Evolutionary conservation across 345 rosid genomes (phyloP).

Genomic region (Lepidium aucheri): DNA sequence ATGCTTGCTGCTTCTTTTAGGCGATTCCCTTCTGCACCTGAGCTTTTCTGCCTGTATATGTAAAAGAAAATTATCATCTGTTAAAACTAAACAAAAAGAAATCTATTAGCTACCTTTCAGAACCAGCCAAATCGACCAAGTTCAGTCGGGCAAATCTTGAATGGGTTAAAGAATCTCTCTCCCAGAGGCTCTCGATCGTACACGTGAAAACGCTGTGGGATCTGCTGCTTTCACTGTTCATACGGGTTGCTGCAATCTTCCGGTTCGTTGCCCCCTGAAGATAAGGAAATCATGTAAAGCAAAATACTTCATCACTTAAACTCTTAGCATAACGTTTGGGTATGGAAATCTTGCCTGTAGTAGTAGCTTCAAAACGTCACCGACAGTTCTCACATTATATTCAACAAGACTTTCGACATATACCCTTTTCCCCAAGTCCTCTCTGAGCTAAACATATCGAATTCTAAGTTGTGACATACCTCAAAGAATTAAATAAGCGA

Average conservation of each 20-base stretch:
- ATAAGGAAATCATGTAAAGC: not conserved
- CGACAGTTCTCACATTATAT: conserved; percentile 50
- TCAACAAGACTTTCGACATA: conserved; percentile 87
- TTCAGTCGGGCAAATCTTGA: conserved; percentile 87
- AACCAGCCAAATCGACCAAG: conserved; percentile 95
- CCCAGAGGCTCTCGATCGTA: conserved; percentile 86
- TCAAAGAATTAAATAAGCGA: not conserved
- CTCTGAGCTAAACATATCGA: conserved; percentile 74
- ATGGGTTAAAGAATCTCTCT: conserved; percentile 71
- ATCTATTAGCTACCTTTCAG: conserved; percentile 64
- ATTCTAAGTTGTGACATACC: conserved; percentile 22
- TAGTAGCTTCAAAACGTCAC: conserved; percentile 72
- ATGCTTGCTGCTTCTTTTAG: conserved; percentile 96
- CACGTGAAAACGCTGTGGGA: conserved; percentile 98
- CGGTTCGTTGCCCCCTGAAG: conserved; percentile 77
- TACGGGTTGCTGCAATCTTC: conserved; percentile 79
- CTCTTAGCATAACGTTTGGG: conserved; percentile 8
- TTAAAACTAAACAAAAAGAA: not conserved
- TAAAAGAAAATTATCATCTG: conserved; percentile 10
- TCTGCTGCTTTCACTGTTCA: conserved; percentile 97
- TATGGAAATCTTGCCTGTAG: conserved; percentile 40
- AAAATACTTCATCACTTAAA: conserved; percentile 7
- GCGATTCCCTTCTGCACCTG: conserved; percentile 98
- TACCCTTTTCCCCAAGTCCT: conserved; percentile 77
- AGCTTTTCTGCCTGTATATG: conserved; percentile 77